Evolutionary conservation across 331 rosid species (phyloP).

Genomic region (Phaseolus coccineus): DNA sequence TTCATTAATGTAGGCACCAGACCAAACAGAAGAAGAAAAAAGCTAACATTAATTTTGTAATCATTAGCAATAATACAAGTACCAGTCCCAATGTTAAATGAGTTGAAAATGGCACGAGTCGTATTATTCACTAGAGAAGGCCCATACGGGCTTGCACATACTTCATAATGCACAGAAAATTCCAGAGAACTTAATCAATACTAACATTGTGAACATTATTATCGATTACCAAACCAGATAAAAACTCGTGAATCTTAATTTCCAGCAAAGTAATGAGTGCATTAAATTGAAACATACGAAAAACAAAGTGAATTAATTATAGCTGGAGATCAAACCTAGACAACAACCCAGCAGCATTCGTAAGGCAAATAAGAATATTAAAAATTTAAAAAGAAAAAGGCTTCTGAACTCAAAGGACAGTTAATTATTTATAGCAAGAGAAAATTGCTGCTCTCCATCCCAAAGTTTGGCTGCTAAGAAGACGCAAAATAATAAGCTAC

Average conservation of each 20-base stretch:
- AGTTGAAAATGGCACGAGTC: background rate
- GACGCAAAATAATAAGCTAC: background rate
- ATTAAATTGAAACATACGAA: background rate
- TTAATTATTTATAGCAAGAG: background rate
- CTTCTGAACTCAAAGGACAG: background rate
- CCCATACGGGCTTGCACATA: background rate
- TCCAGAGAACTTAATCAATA: background rate
- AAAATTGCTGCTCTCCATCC: background rate
- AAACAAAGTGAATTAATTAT: background rate
- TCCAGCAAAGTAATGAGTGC: background rate
- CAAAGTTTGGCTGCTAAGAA: background rate
- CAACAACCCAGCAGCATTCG: background rate
- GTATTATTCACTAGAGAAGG: background rate
- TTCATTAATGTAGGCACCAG: conserved; percentile 1
- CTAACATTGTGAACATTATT: background rate
- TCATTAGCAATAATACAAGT: background rate
- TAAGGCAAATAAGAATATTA: background rate
- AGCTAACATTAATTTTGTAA: background rate
- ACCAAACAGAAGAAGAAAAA: background rate
- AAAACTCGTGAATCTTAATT: background rate
- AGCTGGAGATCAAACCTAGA: background rate
- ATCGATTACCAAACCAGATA: background rate
- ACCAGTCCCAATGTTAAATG: background rate
- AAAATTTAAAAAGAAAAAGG: background rate
- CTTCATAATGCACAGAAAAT: background rate